These are phyloP conservation scores for Rhizoclosmatium sp. DNA, from an alignment of 192 early-diverging fungal species.

Conservation along the genomic window DNA sequence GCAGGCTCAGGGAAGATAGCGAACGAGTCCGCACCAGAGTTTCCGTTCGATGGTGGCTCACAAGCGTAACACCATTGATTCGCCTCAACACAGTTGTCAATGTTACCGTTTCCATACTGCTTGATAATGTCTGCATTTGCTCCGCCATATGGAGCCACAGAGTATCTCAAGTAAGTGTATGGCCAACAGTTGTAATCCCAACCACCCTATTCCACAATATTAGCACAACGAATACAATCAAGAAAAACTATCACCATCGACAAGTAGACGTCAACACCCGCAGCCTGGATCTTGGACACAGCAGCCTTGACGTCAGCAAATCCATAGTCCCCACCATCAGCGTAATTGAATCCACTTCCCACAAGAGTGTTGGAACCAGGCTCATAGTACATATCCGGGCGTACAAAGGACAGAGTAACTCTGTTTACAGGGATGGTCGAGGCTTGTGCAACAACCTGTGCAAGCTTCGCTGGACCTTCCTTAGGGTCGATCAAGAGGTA, in stretches of 20 bases:
- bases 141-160: constrained; percentile 12
- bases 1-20: constrained; percentile 30
- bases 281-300: constrained; percentile 9
- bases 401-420: constrained; percentile 15
- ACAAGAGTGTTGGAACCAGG: constrained; percentile 17
- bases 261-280: constrained; percentile 10
- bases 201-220: not conserved
- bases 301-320: constrained; percentile 12
- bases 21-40: constrained; percentile 15
- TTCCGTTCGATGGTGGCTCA: constrained; percentile 23
- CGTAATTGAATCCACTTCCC: constrained; percentile 3
- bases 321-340: constrained; percentile 2
- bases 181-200: constrained; percentile 14
- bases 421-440: constrained; percentile 19
- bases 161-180: constrained; percentile 2
- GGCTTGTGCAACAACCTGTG: not conserved
- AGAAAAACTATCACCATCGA: not conserved
- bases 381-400: constrained; percentile 19
- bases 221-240: too few relatives aligned
- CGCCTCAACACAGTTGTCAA: constrained; percentile 4
- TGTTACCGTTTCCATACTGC: constrained; percentile 18
- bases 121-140: constrained; percentile 11
- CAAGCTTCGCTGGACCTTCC: constrained; percentile 9
- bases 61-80: constrained; percentile 28
- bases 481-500: constrained; percentile 2